Percentiles rank a stretch among this genome's conserved stretches.
These are phyloP conservation scores for Cercospora canescens DNA, from an alignment of 2,329 filamentous ascomycete genomes.

Conservation along the genomic window DNA sequence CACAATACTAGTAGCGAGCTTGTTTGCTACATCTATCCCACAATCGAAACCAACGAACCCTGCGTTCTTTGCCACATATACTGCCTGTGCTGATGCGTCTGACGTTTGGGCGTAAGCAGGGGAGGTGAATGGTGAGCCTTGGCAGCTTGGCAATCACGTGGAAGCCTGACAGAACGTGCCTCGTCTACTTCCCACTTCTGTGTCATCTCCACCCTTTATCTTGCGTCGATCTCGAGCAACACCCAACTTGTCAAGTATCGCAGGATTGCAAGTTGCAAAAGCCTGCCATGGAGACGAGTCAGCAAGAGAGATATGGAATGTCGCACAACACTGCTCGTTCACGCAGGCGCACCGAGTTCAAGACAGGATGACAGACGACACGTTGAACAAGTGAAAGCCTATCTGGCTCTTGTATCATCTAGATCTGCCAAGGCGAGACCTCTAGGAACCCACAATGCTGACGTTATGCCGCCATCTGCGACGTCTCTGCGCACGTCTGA, in stretches of 20 bases:
- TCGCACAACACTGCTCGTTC: slow-evolving; percentile 40
- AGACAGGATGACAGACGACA: slow-evolving; percentile 44
- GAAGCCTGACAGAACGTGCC: neutral
- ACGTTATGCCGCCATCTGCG: slow-evolving; percentile 28
- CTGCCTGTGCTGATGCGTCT: too few relatives aligned
- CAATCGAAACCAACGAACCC: too few relatives aligned
- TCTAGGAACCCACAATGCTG: neutral
- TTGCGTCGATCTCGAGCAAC: neutral
- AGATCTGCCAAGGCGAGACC: neutral
- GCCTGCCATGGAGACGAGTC: slow-evolving; percentile 11
- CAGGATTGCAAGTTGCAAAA: neutral
- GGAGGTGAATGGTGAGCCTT: neutral
- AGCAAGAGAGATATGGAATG: slow-evolving; percentile 13
- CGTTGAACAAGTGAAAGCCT: slow-evolving; percentile 42
- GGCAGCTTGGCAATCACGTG: neutral
- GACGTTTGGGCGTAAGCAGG: too few relatives aligned
- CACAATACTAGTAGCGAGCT: too few relatives aligned
- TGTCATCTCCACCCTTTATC: neutral
- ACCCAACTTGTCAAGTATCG: neutral
- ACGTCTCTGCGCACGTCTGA: neutral
- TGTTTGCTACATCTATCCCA: too few relatives aligned
- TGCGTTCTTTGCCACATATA: too few relatives aligned
- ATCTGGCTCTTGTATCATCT: slow-evolving; percentile 27
- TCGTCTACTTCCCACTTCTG: too few relatives aligned
- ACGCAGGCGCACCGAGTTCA: slow-evolving; percentile 47